Percentiles rank a stretch among this genome's conserved stretches.
phyloP scores from a whole-genome alignment of 306 rosid genomes.

The Crotalaria pallida region DNA sequence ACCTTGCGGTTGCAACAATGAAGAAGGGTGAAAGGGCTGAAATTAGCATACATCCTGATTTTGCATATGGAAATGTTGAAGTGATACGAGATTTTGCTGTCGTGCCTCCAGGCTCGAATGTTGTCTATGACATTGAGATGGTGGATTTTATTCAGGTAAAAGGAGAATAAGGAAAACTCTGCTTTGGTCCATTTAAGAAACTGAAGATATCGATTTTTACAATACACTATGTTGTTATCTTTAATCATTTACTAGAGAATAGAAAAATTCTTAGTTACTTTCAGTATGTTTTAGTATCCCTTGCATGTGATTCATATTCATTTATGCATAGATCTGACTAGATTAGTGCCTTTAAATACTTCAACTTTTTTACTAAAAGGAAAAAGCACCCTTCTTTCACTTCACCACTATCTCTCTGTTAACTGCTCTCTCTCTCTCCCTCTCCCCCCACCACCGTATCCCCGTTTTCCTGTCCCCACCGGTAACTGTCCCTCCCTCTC shows the following conservation, averaged over 20 bases:
- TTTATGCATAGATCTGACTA: not conserved
- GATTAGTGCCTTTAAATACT: not conserved
- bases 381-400: slow-evolving; percentile 35
- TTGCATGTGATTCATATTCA: not conserved
- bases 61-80: slow-evolving; percentile 62
- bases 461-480: too few species aligned
- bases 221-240: not conserved
- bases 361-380: slow-evolving; percentile 35
- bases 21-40: slow-evolving; percentile 61
- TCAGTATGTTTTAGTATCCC: slow-evolving; percentile 4
- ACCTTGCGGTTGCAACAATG: slow-evolving; percentile 60
- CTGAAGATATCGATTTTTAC: not conserved
- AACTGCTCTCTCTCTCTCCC: too few species aligned
- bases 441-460: too few species aligned
- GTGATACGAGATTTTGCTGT: slow-evolving; percentile 36
- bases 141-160: slow-evolving; percentile 47
- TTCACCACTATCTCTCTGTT: too few species aligned
- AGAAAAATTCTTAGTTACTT: slow-evolving; percentile 7
- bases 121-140: slow-evolving; percentile 59
- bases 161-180: not conserved
- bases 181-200: not conserved
- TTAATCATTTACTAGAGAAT: slow-evolving; percentile 11
- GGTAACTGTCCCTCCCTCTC: too few species aligned
- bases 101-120: slow-evolving; percentile 43
- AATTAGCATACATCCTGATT: slow-evolving; percentile 57